Conservation (phyloP, 2,329 filamentous ascomycete genomes). For the Hirsutella minnesotensis region DNA sequence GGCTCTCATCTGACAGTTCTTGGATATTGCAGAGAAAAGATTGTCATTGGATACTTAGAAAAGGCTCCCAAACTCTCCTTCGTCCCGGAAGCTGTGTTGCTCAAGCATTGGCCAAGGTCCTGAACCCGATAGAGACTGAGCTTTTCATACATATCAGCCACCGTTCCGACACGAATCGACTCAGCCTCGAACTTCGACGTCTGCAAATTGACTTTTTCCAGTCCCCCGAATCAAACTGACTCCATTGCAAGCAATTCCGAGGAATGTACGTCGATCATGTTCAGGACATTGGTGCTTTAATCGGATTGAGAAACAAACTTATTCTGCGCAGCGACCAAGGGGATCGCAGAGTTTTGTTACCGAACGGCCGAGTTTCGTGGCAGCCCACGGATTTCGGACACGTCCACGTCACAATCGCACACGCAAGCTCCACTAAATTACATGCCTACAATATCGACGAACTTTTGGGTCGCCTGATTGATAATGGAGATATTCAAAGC, state of each 20-base stretch:
- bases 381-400: background rate
- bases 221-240: background rate
- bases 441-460: background rate
- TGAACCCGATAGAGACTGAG: background rate
- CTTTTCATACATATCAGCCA: background rate
- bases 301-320: constrained; percentile 37
- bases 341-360: constrained; percentile 24
- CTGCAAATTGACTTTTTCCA: background rate
- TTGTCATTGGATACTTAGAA: background rate
- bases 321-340: constrained; percentile 21
- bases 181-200: background rate
- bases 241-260: constrained; percentile 27
- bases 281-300: constrained; percentile 34
- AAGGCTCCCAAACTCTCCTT: background rate
- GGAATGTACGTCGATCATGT: constrained; percentile 35
- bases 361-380: constrained; percentile 14
- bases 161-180: background rate
- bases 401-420: background rate
- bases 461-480: background rate
- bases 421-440: background rate
- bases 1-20: background rate
- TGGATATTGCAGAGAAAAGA: background rate
- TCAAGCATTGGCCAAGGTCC: background rate
- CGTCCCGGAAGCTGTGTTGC: background rate
- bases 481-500: background rate